Conservation (phyloP, 345 rosid genomes). For the Corchorus capsularis region DNA sequence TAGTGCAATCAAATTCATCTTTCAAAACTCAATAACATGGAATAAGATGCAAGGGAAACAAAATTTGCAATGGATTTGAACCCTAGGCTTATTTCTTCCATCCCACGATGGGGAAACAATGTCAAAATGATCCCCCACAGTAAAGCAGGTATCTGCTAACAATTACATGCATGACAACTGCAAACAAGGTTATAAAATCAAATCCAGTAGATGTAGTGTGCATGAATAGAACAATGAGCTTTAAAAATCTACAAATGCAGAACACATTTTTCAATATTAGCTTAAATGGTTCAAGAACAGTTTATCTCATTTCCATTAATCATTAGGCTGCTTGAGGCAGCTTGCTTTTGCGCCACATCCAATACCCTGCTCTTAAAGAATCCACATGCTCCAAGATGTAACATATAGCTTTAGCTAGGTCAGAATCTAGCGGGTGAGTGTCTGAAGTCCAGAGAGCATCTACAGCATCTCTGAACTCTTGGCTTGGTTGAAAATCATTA, state of each 20-base stretch:
- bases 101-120: too few species aligned
- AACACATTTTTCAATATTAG: not conserved
- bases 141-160: too few species aligned
- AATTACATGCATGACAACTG: not conserved
- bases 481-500: constrained; percentile 59
- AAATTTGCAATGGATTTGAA: too few species aligned
- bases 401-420: constrained; percentile 60
- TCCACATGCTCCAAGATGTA: constrained; percentile 59
- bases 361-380: constrained; percentile 70
- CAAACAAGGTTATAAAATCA: not conserved
- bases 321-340: constrained; percentile 30
- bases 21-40: too few species aligned
- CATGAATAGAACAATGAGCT: not conserved
- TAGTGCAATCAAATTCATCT: too few species aligned
- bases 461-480: constrained; percentile 58
- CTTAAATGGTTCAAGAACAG: not conserved
- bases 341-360: constrained; percentile 78
- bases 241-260: not conserved
- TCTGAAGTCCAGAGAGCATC: constrained; percentile 47
- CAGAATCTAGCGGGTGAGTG: constrained; percentile 33
- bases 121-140: too few species aligned
- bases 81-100: too few species aligned
- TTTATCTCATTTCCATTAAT: not conserved
- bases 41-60: too few species aligned
- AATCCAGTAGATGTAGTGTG: not conserved